phyloP scores from a whole-genome alignment of 2,329 filamentous ascomycete species.

The Fusarium bactridioides region DNA sequence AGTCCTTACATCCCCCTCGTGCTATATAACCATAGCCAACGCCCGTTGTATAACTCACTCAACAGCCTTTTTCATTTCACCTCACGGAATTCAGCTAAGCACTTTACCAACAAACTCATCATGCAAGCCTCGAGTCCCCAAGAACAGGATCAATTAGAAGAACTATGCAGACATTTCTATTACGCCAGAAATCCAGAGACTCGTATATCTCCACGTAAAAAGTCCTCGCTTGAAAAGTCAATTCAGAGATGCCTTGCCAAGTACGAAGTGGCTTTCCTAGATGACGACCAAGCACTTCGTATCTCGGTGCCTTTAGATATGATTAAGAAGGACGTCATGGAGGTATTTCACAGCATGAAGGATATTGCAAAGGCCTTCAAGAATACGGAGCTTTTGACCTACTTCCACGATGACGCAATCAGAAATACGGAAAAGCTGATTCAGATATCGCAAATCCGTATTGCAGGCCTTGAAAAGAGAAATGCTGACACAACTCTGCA shows the following conservation, averaged over 20 bases:
- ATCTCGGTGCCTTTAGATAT: not conserved
- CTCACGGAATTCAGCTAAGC: rapidly evolving
- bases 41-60: not conserved
- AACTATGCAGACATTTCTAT: not conserved
- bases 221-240: rapidly evolving
- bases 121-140: not conserved
- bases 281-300: not conserved
- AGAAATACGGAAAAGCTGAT: rapidly evolving
- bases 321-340: too few relatives aligned
- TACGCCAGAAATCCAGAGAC: not conserved
- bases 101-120: not conserved
- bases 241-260: not conserved
- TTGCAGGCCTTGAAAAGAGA: not conserved
- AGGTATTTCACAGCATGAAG: rapidly evolving
- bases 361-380: too few relatives aligned
- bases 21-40: not conserved
- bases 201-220: not conserved
- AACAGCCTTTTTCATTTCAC: not conserved
- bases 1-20: rapidly evolving
- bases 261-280: not conserved
- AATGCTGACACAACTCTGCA: not conserved
- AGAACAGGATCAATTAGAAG: not conserved
- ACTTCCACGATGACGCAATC: not conserved
- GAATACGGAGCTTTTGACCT: not conserved
- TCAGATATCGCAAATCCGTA: rapidly evolving